A percentile compares a stretch with the other conserved stretches of the same genome.
Evolutionary conservation across 805 yeast species (phyloP).

Genomic region (Komagataella mondaviorum): DNA sequence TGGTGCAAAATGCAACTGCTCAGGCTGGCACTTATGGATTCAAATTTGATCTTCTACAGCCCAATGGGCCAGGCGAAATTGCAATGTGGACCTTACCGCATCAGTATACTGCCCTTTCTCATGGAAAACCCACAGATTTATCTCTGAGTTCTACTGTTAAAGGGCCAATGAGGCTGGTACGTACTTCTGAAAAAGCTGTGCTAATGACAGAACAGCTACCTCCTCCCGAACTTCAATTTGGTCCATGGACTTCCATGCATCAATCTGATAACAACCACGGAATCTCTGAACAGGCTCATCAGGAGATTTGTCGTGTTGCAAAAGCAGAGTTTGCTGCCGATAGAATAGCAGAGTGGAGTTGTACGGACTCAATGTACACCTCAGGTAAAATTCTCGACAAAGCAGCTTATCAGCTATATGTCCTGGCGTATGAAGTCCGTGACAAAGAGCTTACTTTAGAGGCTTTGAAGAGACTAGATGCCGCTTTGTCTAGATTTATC

Average conservation of each 20-base stretch:
- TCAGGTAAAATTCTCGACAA: slow-evolving; percentile 76
- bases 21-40: slow-evolving; percentile 22
- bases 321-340: slow-evolving; percentile 32
- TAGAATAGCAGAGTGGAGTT: slow-evolving; percentile 43
- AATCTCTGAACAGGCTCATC: slow-evolving; percentile 21
- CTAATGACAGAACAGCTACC: slow-evolving; percentile 15
- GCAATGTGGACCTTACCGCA: slow-evolving; percentile 41
- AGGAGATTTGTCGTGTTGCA: slow-evolving; percentile 32
- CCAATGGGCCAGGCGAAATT: slow-evolving; percentile 33
- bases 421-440: slow-evolving; percentile 46
- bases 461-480: slow-evolving; percentile 44
- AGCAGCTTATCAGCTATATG: slow-evolving; percentile 73
- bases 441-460: slow-evolving; percentile 35
- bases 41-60: slow-evolving; percentile 20
- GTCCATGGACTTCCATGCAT: slow-evolving; percentile 39
- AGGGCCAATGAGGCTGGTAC: slow-evolving; percentile 32
- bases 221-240: slow-evolving; percentile 22
- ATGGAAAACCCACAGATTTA: slow-evolving; percentile 12
- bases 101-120: slow-evolving; percentile 12
- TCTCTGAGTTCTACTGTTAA: slow-evolving; percentile 38
- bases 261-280: slow-evolving; percentile 23
- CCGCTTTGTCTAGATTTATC: slow-evolving; percentile 55
- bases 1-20: slow-evolving; percentile 7
- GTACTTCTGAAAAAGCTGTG: slow-evolving; percentile 8
- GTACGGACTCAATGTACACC: slow-evolving; percentile 78